Evolutionary conservation across 2,329 filamentous ascomycete genomes (phyloP).

Genomic region (Sarocladium strictum): DNA sequence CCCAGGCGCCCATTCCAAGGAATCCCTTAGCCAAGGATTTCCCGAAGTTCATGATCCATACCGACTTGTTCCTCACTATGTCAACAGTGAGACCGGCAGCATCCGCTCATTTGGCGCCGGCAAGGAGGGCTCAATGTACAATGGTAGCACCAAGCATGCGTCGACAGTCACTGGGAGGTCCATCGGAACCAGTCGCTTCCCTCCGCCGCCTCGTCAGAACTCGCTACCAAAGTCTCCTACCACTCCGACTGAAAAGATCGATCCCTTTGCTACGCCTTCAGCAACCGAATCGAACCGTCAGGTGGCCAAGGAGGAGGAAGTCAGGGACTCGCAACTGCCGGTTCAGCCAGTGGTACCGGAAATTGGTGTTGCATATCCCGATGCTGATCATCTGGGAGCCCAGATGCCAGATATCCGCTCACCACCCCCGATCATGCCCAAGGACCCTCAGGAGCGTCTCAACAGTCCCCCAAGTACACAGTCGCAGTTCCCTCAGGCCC

Average conservation of each 20-base stretch:
- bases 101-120: conserved; percentile 43
- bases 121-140: conserved; percentile 29
- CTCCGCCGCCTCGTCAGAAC: conserved; percentile 29
- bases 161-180: conserved; percentile 22
- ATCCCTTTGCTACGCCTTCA: conserved; percentile 32
- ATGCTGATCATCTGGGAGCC: conserved; percentile 17
- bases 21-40: conserved; percentile 70
- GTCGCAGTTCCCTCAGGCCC: conserved; percentile 11
- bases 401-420: conserved; percentile 22
- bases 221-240: conserved; percentile 38
- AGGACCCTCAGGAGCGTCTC: conserved; percentile 18
- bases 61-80: conserved; percentile 54
- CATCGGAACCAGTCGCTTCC: conserved; percentile 18
- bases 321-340: conserved; percentile 22
- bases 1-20: conserved; percentile 70
- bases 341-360: conserved; percentile 31
- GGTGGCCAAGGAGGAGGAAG: conserved; percentile 12
- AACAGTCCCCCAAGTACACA: conserved; percentile 18
- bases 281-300: conserved; percentile 19
- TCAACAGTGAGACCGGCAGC: conserved; percentile 50
- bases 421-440: conserved; percentile 24
- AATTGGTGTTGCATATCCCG: conserved; percentile 28
- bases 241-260: conserved; percentile 25
- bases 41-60: conserved; percentile 80
- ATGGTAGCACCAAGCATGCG: conserved; percentile 26